Evolutionary conservation across 805 yeast species (phyloP).

Genomic region (Wickerhamiella spandovensis): DNA sequence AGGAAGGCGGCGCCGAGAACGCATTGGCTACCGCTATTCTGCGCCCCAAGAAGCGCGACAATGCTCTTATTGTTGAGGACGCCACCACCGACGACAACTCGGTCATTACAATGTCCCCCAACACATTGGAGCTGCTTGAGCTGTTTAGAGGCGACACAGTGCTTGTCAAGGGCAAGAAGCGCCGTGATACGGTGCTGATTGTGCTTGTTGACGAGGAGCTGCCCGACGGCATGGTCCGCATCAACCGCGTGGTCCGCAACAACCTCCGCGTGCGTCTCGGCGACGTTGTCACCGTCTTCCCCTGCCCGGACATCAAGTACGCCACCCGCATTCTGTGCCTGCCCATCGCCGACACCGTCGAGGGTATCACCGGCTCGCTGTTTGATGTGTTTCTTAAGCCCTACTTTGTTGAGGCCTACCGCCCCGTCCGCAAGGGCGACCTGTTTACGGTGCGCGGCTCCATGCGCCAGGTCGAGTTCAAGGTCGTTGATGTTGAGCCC

Average conservation of each 20-base stretch:
- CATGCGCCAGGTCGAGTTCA: slow-evolving; percentile 98
- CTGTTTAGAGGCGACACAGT: slow-evolving; percentile 97
- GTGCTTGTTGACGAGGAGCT: slow-evolving; percentile 94
- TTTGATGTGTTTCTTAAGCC: slow-evolving; percentile 96
- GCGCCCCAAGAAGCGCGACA: slow-evolving; percentile 95
- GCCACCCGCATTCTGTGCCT: slow-evolving; percentile 88
- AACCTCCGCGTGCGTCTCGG: slow-evolving; percentile 89
- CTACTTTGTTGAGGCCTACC: slow-evolving; percentile 95
- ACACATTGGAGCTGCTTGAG: slow-evolving; percentile 88
- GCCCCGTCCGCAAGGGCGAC: slow-evolving; percentile 97
- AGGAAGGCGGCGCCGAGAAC: slow-evolving; percentile 30
- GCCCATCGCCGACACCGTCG: slow-evolving; percentile 96
- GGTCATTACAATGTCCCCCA: slow-evolving; percentile 85
- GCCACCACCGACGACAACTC: slow-evolving; percentile 94
- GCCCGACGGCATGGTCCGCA: slow-evolving; percentile 87
- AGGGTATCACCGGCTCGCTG: slow-evolving; percentile 91
- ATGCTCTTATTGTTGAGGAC: slow-evolving; percentile 88
- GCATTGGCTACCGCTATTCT: slow-evolving; percentile 93
- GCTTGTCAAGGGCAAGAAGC: slow-evolving; percentile 91
- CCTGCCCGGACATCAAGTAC: slow-evolving; percentile 96
- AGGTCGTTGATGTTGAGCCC: slow-evolving; percentile 96
- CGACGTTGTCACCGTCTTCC: slow-evolving; percentile 79
- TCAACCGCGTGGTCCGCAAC: slow-evolving; percentile 92
- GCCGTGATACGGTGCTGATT: slow-evolving; percentile 92
- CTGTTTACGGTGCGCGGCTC: slow-evolving; percentile 95